These are phyloP conservation scores for Boletus rubroflammeus DNA, from an alignment of 768 basidiomycete species.

Conservation along the genomic window DNA sequence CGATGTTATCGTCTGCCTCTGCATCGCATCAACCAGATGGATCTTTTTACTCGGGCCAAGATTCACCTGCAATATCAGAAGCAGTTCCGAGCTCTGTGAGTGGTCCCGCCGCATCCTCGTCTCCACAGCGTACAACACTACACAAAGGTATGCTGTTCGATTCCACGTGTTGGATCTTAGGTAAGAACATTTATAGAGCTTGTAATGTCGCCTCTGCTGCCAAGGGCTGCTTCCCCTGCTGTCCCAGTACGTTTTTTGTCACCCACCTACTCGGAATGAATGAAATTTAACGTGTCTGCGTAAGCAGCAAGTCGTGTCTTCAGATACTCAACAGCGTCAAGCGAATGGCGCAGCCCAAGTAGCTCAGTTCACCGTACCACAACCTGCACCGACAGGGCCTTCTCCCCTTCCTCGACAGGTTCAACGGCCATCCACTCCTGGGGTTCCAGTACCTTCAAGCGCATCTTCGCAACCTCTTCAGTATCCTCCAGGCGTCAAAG, in stretches of 20 bases:
- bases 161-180: conserved; percentile 19
- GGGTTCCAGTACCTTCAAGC: conserved; percentile 7
- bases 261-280: conserved; percentile 10
- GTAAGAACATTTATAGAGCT: conserved; percentile 37
- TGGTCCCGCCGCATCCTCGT: conserved; percentile 53
- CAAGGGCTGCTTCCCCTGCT: conserved; percentile 41
- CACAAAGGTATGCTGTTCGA: conserved; percentile 45
- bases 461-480: conserved; percentile 40
- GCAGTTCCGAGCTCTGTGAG: conserved; percentile 44
- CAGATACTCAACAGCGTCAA: conserved; percentile 39
- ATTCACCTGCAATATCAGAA: conserved; percentile 73
- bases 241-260: conserved; percentile 36
- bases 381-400: conserved; percentile 36
- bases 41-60: conserved; percentile 67
- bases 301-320: conserved; percentile 36
- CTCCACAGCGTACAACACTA: conserved; percentile 49
- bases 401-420: conserved; percentile 51
- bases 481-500: conserved; percentile 70
- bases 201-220: conserved; percentile 42
- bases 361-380: conserved; percentile 27
- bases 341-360: conserved; percentile 32
- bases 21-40: conserved; percentile 59
- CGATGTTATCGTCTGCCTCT: conserved; percentile 72
- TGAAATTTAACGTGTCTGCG: conserved; percentile 15
- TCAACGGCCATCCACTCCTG: conserved; percentile 36